Evolutionary conservation across 2,329 filamentous ascomycete genomes (phyloP).

Genomic region (Phialocephala subalpina): DNA sequence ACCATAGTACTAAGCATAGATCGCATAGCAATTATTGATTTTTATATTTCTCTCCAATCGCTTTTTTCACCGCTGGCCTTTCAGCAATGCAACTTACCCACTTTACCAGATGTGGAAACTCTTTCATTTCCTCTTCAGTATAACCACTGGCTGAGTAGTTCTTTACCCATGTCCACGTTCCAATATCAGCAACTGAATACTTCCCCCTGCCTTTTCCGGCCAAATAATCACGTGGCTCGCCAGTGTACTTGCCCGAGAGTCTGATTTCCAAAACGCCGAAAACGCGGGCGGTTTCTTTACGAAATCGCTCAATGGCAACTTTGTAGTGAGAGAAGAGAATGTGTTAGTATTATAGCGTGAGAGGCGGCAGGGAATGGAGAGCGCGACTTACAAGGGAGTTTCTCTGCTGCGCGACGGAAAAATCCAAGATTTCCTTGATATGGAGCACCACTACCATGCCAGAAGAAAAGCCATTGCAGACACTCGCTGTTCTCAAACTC

Average conservation of each 20-base stretch:
- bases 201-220: constrained; percentile 61
- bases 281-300: constrained; percentile 58
- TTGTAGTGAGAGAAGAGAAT: no score
- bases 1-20: no score
- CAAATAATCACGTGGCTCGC: constrained; percentile 58
- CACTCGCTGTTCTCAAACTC: constrained; percentile 56
- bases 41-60: background rate
- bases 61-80: background rate
- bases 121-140: constrained; percentile 55
- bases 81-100: constrained; percentile 61
- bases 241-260: constrained; percentile 58
- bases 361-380: background rate
- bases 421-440: constrained; percentile 49
- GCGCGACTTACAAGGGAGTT: constrained; percentile 49
- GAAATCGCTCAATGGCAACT: constrained; percentile 58
- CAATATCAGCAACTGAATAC: constrained; percentile 62
- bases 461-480: constrained; percentile 64
- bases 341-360: background rate
- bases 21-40: no score
- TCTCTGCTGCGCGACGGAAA: constrained; percentile 54
- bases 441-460: constrained; percentile 55
- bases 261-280: constrained; percentile 63
- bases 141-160: constrained; percentile 53
- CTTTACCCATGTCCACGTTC: constrained; percentile 60
- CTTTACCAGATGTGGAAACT: constrained; percentile 58